Percentiles rank a stretch among this genome's conserved stretches.
phyloP scores from a whole-genome alignment of 2,329 filamentous ascomycete genomes.

The Helicocarpus griseus region DNA sequence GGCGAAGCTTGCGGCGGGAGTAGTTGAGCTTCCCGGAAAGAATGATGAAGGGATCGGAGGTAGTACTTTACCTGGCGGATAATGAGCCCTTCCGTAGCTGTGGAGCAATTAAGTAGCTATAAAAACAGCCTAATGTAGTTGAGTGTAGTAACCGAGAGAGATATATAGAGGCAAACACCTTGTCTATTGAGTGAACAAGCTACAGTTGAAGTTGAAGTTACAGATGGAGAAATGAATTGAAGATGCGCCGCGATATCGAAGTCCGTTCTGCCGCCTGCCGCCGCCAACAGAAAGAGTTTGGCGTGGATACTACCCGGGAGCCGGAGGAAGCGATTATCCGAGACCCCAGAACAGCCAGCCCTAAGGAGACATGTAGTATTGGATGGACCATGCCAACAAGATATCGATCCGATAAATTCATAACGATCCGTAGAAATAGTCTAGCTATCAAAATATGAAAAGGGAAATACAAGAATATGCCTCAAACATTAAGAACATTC shows the following conservation, averaged over 20 bases:
- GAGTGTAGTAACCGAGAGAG: neutral
- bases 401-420: too few species aligned
- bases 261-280: conserved; percentile 20
- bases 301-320: too few species aligned
- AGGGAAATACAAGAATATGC: neutral
- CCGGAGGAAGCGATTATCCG: neutral
- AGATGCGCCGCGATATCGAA: neutral
- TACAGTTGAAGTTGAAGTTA: too few species aligned
- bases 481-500: neutral
- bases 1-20: neutral
- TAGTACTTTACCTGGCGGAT: neutral
- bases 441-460: neutral
- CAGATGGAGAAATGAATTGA: neutral
- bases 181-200: neutral
- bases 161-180: neutral
- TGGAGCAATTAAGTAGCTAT: too few species aligned
- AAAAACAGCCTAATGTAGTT: neutral
- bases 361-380: too few species aligned
- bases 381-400: too few species aligned
- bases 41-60: neutral
- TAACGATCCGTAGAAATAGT: too few species aligned
- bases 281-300: conserved; percentile 19
- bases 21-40: neutral
- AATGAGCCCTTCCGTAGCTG: neutral
- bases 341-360: too few species aligned